Percentiles rank a stretch among this genome's conserved stretches.
Evolutionary conservation across 352 stramenopile species (phyloP).

Genomic region (Phytopythium sindhum): DNA sequence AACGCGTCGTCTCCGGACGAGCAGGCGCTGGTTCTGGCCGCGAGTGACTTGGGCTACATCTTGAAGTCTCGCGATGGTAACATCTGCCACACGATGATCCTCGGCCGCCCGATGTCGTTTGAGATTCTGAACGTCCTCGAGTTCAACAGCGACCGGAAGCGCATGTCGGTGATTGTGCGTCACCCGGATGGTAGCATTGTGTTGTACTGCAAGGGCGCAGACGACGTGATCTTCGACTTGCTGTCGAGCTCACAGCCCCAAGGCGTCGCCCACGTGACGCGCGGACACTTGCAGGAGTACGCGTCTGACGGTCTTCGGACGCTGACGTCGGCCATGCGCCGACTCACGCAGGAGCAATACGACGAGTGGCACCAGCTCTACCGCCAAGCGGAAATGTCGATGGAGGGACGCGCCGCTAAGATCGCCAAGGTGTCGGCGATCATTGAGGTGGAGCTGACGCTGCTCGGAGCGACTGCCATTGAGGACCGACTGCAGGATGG

Average conservation of each 20-base stretch:
- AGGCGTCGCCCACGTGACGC: constrained; percentile 74
- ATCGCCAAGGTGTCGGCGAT: constrained; percentile 72
- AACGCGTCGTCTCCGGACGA: constrained; percentile 85
- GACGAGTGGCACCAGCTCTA: constrained; percentile 70
- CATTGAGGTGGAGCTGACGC: constrained; percentile 83
- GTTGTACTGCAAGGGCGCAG: constrained; percentile 83
- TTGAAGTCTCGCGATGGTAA: constrained; percentile 58
- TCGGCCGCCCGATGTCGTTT: constrained; percentile 75
- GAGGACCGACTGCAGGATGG: constrained; percentile 92
- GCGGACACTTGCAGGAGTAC: constrained; percentile 81
- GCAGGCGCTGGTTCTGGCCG: constrained; percentile 72
- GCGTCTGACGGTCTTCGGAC: constrained; percentile 75
- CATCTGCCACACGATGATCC: constrained; percentile 67
- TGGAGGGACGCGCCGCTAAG: constrained; percentile 66
- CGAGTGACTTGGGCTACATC: constrained; percentile 72
- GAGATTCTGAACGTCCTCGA: constrained; percentile 96
- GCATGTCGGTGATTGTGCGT: constrained; percentile 97
- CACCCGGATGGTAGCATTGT: constrained; percentile 65
- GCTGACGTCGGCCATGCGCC: constrained; percentile 67
- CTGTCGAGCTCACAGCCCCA: constrained; percentile 65
- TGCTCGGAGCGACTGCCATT: constrained; percentile 91
- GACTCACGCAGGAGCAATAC: constrained; percentile 70
- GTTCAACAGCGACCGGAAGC: constrained; percentile 98
- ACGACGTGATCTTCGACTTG: constrained; percentile 79
- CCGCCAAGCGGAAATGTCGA: constrained; percentile 70